Evolutionary conservation across 352 stramenopile species (phyloP).

Genomic region (Blastocystis sp.): DNA sequence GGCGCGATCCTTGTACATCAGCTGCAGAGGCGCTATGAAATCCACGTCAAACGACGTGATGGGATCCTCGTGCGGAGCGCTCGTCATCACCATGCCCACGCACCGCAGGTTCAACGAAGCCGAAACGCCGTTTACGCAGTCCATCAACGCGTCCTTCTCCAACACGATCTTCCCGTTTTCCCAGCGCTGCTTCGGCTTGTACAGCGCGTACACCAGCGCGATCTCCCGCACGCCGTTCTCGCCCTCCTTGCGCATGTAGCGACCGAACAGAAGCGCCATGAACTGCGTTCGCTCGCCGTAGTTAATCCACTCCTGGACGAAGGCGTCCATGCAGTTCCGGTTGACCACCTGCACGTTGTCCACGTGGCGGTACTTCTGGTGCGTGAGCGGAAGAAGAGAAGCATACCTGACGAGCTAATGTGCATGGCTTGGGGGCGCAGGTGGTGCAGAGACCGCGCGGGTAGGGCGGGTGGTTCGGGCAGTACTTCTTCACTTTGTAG

Average conservation of each 20-base stretch:
- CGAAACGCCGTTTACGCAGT: background rate
- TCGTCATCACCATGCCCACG: constrained; percentile 52
- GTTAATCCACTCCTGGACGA: constrained; percentile 65
- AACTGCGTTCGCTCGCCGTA: constrained; percentile 48
- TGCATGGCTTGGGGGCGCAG: constrained; percentile 66
- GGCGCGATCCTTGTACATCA: background rate
- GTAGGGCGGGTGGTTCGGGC: constrained; percentile 61
- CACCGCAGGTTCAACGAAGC: constrained; percentile 1
- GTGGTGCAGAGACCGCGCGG: constrained; percentile 62
- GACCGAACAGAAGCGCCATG: constrained; percentile 42
- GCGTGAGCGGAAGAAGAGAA: background rate
- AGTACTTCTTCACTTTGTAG: constrained; percentile 69
- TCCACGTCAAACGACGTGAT: constrained; percentile 36
- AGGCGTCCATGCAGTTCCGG: constrained; percentile 29
- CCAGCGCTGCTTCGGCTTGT: constrained; percentile 60
- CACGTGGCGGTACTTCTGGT: constrained; percentile 67
- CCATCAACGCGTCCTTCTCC: constrained; percentile 13
- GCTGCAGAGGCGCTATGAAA: constrained; percentile 39
- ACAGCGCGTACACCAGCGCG: constrained; percentile 47
- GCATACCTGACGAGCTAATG: constrained; percentile 50
- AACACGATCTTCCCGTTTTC: constrained; percentile 37
- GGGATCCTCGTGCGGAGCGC: background rate
- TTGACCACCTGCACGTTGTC: constrained; percentile 65
- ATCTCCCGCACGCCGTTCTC: constrained; percentile 38
- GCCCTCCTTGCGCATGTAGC: constrained; percentile 22